phyloP scores from a whole-genome alignment of 345 rosid genomes.

The Rhodomyrtus tomentosa region DNA sequence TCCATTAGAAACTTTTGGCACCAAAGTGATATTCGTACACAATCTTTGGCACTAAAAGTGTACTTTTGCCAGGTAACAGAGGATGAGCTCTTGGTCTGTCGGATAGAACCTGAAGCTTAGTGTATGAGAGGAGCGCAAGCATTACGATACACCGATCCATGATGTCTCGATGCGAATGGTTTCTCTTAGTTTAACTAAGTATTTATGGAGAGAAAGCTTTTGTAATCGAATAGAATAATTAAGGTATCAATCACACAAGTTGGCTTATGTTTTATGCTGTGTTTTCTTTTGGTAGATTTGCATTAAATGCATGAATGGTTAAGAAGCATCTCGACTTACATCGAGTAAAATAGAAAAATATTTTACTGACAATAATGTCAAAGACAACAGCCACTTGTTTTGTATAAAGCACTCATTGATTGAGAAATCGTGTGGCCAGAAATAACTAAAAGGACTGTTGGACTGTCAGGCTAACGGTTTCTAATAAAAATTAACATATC shows the following conservation, averaged over 20 bases:
- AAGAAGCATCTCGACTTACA: not conserved
- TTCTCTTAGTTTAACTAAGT: not conserved
- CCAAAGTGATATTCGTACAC: too few species aligned
- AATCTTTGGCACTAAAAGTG: too few species aligned
- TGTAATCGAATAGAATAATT: not conserved
- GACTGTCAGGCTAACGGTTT: too few species aligned
- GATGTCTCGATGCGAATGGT: not conserved
- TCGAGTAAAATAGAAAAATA: too few species aligned
- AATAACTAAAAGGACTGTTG: too few species aligned
- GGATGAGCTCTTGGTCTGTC: slow-evolving; percentile 33
- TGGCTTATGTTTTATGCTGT: not conserved
- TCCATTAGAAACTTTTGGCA: too few species aligned
- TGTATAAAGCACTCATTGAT: too few species aligned
- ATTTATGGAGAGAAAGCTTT: not conserved
- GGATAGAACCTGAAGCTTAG: slow-evolving; percentile 44
- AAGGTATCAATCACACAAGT: not conserved
- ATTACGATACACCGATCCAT: not conserved
- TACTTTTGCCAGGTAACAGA: too few species aligned
- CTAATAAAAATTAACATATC: too few species aligned
- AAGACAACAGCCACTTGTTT: too few species aligned
- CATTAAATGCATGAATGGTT: not conserved
- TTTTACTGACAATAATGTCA: too few species aligned
- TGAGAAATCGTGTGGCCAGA: too few species aligned
- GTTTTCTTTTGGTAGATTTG: not conserved
- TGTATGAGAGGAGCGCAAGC: not conserved